Evolutionary conservation across 2,329 filamentous ascomycete species (phyloP).

Genomic region (Aspergillus terreus): DNA sequence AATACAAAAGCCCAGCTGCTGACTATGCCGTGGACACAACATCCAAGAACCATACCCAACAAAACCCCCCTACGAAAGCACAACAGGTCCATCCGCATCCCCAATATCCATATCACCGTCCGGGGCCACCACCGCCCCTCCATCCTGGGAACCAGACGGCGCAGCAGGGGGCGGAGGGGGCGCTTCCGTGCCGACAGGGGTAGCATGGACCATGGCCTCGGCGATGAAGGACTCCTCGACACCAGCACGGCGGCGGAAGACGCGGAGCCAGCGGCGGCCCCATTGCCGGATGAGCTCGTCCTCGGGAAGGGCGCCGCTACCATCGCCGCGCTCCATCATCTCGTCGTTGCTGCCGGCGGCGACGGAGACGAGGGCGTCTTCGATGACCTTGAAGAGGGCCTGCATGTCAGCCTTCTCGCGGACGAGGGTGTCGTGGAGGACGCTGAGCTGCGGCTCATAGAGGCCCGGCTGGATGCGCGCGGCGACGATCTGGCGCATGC

Average conservation of each 20-base stretch:
- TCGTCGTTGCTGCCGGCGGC: slow-evolving; percentile 70
- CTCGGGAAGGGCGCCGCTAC: slow-evolving; percentile 47
- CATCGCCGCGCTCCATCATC: slow-evolving; percentile 64
- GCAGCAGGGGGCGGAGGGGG: slow-evolving; percentile 16
- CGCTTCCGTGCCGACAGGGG: slow-evolving; percentile 37
- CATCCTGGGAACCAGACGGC: slow-evolving; percentile 4
- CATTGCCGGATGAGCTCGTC: slow-evolving; percentile 69
- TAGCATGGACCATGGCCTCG: slow-evolving; percentile 51
- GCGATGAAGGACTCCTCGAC: slow-evolving; percentile 75
- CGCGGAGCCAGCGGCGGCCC: slow-evolving; percentile 81
- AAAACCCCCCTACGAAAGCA: slow-evolving; percentile 6
- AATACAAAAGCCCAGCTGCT: no score
- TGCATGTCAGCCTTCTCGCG: slow-evolving; percentile 72
- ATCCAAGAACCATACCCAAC: background rate
- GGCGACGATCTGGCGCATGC: slow-evolving; percentile 74
- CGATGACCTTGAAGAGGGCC: slow-evolving; percentile 74
- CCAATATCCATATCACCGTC: slow-evolving; percentile 30
- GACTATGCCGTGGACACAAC: no score
- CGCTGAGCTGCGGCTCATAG: slow-evolving; percentile 51
- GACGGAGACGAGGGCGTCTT: slow-evolving; percentile 71
- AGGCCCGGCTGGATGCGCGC: slow-evolving; percentile 58
- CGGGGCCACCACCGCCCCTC: slow-evolving; percentile 8
- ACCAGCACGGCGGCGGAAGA: slow-evolving; percentile 75
- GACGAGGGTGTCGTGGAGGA: slow-evolving; percentile 63
- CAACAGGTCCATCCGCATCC: slow-evolving; percentile 10